Conservation (phyloP, 306 rosid species). For the Comarum palustre region DNA sequence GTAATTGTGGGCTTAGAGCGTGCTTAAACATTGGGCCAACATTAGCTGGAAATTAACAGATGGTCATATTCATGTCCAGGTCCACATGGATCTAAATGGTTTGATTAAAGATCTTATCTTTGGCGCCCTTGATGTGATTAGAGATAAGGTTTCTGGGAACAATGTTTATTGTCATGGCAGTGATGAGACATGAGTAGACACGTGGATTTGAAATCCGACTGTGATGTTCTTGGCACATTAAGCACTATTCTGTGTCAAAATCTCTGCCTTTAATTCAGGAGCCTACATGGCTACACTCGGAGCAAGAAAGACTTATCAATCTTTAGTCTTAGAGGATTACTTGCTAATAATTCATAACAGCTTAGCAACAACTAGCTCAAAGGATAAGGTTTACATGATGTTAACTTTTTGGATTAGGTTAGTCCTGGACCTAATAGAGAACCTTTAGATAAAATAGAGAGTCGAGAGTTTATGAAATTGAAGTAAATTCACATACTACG, state of each 20-base stretch:
- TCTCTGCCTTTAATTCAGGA: neutral
- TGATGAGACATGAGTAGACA: conserved; percentile 50
- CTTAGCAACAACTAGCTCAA: neutral
- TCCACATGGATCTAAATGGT: conserved; percentile 36
- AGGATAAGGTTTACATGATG: neutral
- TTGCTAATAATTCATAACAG: neutral
- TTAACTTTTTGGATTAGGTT: neutral
- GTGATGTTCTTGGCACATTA: conserved; percentile 10
- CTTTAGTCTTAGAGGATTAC: neutral
- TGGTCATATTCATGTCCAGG: conserved; percentile 11
- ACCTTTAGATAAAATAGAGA: too few relatives aligned
- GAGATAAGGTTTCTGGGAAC: conserved; percentile 41
- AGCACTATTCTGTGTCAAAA: conserved; percentile 2
- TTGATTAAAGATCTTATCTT: conserved; percentile 49
- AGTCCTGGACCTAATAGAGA: too few relatives aligned
- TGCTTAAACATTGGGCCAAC: conserved; percentile 27
- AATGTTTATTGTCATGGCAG: conserved; percentile 41
- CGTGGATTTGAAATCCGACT: conserved; percentile 16
- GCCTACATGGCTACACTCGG: neutral
- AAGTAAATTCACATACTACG: too few relatives aligned
- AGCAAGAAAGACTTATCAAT: neutral
- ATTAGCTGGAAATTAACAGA: conserved; percentile 31
- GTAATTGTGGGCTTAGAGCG: conserved; percentile 9
- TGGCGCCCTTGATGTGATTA: conserved; percentile 24
- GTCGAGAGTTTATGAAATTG: too few relatives aligned